These are phyloP conservation scores for Canna indica DNA, from an alignment of 176 grass and related monocot genomes.

Conservation along the genomic window DNA sequence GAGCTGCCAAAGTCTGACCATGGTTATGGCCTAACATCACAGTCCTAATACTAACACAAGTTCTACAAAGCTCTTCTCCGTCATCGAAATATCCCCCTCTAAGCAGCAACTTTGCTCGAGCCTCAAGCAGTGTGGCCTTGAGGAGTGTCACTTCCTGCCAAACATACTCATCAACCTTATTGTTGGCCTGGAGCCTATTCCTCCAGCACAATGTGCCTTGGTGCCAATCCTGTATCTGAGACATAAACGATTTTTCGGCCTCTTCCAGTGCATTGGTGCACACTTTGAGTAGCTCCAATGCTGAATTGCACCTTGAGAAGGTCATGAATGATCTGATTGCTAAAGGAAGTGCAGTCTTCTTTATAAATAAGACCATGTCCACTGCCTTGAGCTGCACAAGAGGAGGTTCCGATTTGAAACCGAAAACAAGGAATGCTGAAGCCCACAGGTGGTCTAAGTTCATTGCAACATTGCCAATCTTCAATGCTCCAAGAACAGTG, in stretches of 20 bases:
- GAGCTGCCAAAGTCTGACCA: slow-evolving; percentile 65
- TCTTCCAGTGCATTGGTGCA: slow-evolving; percentile 94
- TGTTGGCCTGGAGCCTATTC: slow-evolving; percentile 65
- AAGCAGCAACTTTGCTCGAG: slow-evolving; percentile 64
- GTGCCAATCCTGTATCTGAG: slow-evolving; percentile 76
- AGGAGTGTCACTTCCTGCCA: slow-evolving; percentile 98
- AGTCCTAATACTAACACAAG: slow-evolving; percentile 86
- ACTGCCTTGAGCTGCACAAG: slow-evolving; percentile 62
- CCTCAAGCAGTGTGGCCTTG: slow-evolving; percentile 73
- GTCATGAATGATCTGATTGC: slow-evolving; percentile 83
- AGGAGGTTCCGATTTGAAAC: slow-evolving; percentile 88
- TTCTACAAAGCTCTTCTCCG: slow-evolving; percentile 74
- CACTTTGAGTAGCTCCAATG: slow-evolving; percentile 87
- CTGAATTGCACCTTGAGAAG: slow-evolving; percentile 81
- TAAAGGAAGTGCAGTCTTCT: slow-evolving; percentile 73
- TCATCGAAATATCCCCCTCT: slow-evolving; percentile 68
- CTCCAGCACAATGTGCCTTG: slow-evolving; percentile 63
- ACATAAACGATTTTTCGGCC: slow-evolving; percentile 75
- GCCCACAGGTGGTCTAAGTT: slow-evolving; percentile 92
- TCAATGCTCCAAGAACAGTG: slow-evolving; percentile 62
- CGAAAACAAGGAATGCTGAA: slow-evolving; percentile 82
- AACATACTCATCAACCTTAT: slow-evolving; percentile 66
- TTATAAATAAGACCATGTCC: slow-evolving; percentile 85
- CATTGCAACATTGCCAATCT: slow-evolving; percentile 48
- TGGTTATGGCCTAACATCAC: slow-evolving; percentile 90